Base-by-base conservation (phyloP, 805 yeast species). In the Candida caryicola region DNA sequence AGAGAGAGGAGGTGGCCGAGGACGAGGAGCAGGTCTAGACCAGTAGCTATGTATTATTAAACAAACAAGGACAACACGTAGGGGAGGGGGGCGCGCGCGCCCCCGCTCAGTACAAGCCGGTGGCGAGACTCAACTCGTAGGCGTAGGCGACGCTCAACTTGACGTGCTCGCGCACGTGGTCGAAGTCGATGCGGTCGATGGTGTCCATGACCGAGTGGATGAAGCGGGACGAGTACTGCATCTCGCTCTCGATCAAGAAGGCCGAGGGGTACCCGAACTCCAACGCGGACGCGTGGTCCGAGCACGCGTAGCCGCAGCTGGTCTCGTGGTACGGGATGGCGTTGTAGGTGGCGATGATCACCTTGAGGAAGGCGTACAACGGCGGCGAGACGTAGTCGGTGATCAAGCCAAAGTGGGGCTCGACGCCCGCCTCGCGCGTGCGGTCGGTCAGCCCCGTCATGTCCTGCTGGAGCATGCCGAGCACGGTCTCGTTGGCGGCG, bases 401-500 rank as follows among this genome's bases (percentile, higher is more conserved):
- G 41, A 89, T 78, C 31, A 91, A 70, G n/a, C 96, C 96, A 50
- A 90, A 73, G 57, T 79, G 80, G 30, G 77, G 88, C 59, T 68
- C 79, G 50, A 57, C 65, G 40, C 73, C 82, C 19, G 46, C 62
- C 45, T 71, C 77, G 28, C 62, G 54, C 29, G 81, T 65, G 29
- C 71, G 74, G 23, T 70, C 67, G 2, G 82, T 75, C 54, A 71
- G 87, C 0, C 96, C 96, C 2, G 95, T 85, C 95, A 90, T 90
- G 58, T 91, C 99, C 58, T 88, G 95, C 62, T 91, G 96, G 28
- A 91, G 67, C 93, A 89, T 83, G 4, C 90, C 89, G 21, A 80
- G 74, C 16, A 91, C 88, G 5, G 72, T 65, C 21, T 67, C 64
- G n/a, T 66, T 51, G 13, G 56, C 49, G 8, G 64, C 55, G n/a